Evolutionary conservation across 2,329 filamentous ascomycete species (phyloP).

Genomic region (Biscogniauxia sp.): DNA sequence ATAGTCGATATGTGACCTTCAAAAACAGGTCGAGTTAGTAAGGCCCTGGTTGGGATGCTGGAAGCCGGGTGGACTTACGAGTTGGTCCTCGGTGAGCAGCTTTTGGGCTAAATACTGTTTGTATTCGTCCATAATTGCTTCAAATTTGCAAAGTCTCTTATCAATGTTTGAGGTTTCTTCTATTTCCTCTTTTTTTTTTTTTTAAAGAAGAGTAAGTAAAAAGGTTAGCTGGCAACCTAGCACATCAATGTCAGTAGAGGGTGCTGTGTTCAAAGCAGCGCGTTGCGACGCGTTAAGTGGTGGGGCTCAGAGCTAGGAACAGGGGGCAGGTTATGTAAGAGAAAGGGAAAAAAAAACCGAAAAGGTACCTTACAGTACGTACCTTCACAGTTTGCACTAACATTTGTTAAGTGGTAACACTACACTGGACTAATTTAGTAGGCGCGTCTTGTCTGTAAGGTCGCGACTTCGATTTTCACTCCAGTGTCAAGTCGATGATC

Average conservation of each 20-base stretch:
- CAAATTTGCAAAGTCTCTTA: neutral
- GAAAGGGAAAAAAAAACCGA: neutral
- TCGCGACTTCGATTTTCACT: neutral
- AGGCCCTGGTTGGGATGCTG: neutral
- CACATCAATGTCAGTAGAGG: neutral
- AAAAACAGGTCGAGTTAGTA: constrained; percentile 13
- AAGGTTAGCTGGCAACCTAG: no score
- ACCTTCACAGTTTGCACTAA: neutral
- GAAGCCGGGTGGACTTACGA: constrained; percentile 50
- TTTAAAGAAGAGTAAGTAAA: no score
- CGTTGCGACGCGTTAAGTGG: constrained; percentile 31
- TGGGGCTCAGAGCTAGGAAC: constrained; percentile 13
- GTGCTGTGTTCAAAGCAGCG: constrained; percentile 3
- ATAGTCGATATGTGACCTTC: constrained; percentile 80
- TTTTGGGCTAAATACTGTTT: constrained; percentile 71
- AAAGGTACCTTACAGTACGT: neutral
- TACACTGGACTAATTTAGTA: no score
- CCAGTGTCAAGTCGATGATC: neutral
- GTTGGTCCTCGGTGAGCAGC: constrained; percentile 71
- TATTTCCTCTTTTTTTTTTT: neutral
- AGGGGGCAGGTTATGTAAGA: neutral
- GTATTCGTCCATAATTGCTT: constrained; percentile 53
- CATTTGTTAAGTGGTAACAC: neutral
- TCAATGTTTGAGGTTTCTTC: neutral
- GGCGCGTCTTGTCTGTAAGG: constrained; percentile 6